These are phyloP conservation scores for Neofusicoccum ribis DNA, from an alignment of 2,329 filamentous ascomycete genomes.

Conservation along the genomic window DNA sequence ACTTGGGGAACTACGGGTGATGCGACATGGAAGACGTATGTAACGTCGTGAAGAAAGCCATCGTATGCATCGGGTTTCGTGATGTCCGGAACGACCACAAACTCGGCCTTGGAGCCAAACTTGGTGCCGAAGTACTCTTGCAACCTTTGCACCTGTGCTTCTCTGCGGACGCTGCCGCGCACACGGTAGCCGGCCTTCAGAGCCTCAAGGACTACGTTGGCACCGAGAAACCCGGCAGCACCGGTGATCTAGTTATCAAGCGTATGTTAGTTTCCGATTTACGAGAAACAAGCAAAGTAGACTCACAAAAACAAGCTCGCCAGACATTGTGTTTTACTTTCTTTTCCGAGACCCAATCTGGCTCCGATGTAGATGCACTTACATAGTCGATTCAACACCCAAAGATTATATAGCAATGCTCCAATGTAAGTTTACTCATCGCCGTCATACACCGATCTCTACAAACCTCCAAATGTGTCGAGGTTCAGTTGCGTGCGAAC, in stretches of 20 bases:
- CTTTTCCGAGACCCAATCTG: background rate
- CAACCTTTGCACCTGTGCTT: slow-evolving; percentile 22
- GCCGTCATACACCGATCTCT: background rate
- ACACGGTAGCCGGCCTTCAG: slow-evolving; percentile 20
- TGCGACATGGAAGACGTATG: slow-evolving; percentile 32
- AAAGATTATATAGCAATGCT: no score
- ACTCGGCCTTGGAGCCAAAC: slow-evolving; percentile 20
- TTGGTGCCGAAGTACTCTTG: slow-evolving; percentile 20
- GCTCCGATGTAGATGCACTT: background rate
- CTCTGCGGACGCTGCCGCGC: slow-evolving; percentile 19
- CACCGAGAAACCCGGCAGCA: slow-evolving; percentile 17
- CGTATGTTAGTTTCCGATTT: background rate
- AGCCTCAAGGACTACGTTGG: slow-evolving; percentile 16
- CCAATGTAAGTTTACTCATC: background rate
- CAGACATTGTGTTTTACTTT: background rate
- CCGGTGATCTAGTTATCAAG: background rate
- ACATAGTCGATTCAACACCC: no score
- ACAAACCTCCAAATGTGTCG: background rate
- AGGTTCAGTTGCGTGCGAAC: background rate
- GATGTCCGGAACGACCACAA: slow-evolving; percentile 25
- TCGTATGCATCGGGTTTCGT: slow-evolving; percentile 22
- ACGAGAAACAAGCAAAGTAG: background rate
- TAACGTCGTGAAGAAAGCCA: slow-evolving; percentile 25
- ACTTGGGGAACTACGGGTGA: slow-evolving; percentile 28
- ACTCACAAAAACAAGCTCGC: slow-evolving; percentile 15